Base-by-base conservation (phyloP, 2,329 filamentous ascomycete genomes). In the Colletotrichum acutatum region DNA sequence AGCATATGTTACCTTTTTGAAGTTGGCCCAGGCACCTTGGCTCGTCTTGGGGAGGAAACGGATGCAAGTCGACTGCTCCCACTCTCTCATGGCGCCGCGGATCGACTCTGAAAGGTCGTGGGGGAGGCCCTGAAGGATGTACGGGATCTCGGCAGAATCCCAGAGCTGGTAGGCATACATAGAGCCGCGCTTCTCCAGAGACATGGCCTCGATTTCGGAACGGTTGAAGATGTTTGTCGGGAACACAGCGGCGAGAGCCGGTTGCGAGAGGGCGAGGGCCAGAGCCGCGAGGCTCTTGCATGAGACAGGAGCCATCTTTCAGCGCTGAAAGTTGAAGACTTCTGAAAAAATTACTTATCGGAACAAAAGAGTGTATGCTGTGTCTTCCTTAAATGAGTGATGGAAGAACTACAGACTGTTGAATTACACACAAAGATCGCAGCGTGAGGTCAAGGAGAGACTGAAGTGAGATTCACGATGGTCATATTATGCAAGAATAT, bases 11-110 rank as follows among this genome's bases (percentile, higher is more conserved):
- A 70, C 67, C 30, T 54, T 70, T 19, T 59, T 66, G 26, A 66
- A 70, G 16, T 54, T 54, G 1, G 58, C 34, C 67, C 67, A 70
- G 30, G 67, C 37, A 5, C 1, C 2, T 0, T 70, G 61, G 24
- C 58, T 19, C 4, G 24, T 30, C 9, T 59, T 66, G 11, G 53
- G 62, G 9, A 70, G 2, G 54, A 70, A 70, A 1, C 67, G 67
- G 30, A 70, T 66, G 5, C 67, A 70, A 4, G 53, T 70, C 8
- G 16, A 19, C 53, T 66, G 61, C 24, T 70, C 61, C 67, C 67
- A 70, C 5, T 26, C 7, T 9, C 62, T 32, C 67, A 70, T 70
- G 42, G 37, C 53, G 53, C 26, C 67, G 53, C 67, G 62, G 14
- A 70, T 53, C 3, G 5, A 9, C 2, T 59, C 19, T 14, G 67